Evolutionary conservation across 495 filamentous ascomycete species (phyloP).

Genomic region (Penicillium cataractarum): DNA sequence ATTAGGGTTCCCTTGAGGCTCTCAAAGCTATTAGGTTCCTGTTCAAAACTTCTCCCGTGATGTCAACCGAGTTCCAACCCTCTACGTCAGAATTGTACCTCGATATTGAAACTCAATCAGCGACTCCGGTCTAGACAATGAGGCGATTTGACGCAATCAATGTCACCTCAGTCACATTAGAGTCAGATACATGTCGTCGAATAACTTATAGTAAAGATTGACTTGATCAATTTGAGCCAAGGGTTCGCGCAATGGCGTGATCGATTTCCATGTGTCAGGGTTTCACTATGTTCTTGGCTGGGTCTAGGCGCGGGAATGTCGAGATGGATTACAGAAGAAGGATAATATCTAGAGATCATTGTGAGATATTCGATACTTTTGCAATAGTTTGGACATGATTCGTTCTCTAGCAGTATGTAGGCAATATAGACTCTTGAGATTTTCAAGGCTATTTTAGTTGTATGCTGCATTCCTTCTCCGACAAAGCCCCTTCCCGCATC

Average conservation of each 20-base stretch:
- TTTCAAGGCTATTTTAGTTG: not conserved
- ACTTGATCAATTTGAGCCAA: not conserved
- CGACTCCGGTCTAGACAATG: not conserved
- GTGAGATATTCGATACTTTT: not conserved
- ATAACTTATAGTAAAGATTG: not conserved
- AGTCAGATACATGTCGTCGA: not conserved
- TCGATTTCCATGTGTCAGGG: constrained; percentile 55
- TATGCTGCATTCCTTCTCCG: not conserved
- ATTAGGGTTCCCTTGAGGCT: no score
- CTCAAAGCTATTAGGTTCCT: no score
- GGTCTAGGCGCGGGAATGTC: constrained; percentile 2
- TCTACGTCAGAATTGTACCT: not conserved
- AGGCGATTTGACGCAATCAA: constrained; percentile 5
- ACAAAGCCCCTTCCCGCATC: not conserved
- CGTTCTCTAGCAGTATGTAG: not conserved
- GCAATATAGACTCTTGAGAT: not conserved
- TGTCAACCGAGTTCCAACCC: not conserved
- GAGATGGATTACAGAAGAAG: not conserved
- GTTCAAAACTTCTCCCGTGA: no score
- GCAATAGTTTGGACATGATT: no score
- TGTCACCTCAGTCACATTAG: not conserved
- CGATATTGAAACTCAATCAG: not conserved
- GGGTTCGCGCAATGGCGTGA: constrained; percentile 37
- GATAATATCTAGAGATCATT: not conserved
- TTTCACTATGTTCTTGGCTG: constrained; percentile 8